A percentile compares a stretch with the other conserved stretches of the same genome.
Conservation (phyloP, 2,329 filamentous ascomycete genomes). For the Ophidiomyces ophidiicola region DNA sequence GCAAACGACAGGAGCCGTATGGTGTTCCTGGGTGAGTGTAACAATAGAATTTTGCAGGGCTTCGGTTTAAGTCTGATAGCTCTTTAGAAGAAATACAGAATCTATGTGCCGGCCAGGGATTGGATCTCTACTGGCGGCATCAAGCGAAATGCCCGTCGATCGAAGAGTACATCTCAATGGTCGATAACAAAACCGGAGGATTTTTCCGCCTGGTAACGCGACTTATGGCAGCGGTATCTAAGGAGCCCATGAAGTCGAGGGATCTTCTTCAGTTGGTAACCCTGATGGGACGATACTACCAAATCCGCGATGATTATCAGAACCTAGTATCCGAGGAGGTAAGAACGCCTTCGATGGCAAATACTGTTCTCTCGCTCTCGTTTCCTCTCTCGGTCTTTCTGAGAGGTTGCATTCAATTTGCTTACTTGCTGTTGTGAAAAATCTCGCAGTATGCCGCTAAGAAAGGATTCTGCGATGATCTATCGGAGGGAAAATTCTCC, state of each 20-base stretch:
- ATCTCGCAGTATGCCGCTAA: conserved; percentile 58
- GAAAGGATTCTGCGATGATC: conserved; percentile 88
- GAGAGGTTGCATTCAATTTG: too few species aligned
- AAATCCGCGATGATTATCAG: conserved; percentile 61
- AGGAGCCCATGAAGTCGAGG: conserved; percentile 11
- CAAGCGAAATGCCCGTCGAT: conserved; percentile 36
- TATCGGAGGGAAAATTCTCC: conserved; percentile 94
- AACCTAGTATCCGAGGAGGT: conserved; percentile 52
- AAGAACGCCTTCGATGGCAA: too few species aligned
- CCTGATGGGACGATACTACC: conserved; percentile 35
- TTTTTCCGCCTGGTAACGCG: conserved; percentile 36
- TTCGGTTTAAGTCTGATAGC: conserved; percentile 20
- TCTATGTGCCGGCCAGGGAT: conserved; percentile 37
- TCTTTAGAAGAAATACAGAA: conserved; percentile 33
- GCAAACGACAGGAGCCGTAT: background rate
- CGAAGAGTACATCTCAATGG: conserved; percentile 39
- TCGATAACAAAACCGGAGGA: conserved; percentile 39
- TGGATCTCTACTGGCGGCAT: conserved; percentile 40
- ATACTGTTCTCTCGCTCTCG: background rate
- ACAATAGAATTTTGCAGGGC: conserved; percentile 33
- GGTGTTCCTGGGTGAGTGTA: conserved; percentile 23
- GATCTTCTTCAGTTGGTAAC: conserved; percentile 55
- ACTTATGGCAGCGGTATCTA: conserved; percentile 29
- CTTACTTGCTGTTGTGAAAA: conserved; percentile 35
- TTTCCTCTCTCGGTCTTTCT: background rate